Conservation (phyloP, 176 grass and related monocot species). For the Avena eriantha region DNA sequence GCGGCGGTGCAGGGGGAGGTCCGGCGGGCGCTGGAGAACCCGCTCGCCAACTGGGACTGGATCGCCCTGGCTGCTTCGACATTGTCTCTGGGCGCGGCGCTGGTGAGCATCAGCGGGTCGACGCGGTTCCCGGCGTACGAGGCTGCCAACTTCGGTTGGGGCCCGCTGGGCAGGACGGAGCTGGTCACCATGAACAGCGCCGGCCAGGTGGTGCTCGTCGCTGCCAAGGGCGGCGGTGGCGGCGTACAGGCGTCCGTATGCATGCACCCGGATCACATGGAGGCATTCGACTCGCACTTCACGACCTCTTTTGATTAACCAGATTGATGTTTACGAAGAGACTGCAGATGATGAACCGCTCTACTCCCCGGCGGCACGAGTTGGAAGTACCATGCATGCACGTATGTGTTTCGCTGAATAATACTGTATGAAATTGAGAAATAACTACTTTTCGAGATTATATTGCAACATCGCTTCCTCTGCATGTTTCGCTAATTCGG, state of each 20-base stretch:
- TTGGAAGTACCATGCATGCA: too few species aligned
- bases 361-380: too few species aligned
- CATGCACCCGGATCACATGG: neutral
- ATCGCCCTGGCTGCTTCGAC: neutral
- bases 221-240: neutral
- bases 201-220: slow-evolving; percentile 9
- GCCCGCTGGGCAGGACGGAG: neutral
- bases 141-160: neutral
- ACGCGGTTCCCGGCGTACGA: neutral
- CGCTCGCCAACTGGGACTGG: slow-evolving; percentile 38
- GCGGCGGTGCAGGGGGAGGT: slow-evolving; percentile 36
- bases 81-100: neutral
- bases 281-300: neutral
- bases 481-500: too few species aligned
- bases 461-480: too few species aligned
- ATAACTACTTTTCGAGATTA: too few species aligned
- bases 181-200: neutral
- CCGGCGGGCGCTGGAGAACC: neutral
- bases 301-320: neutral
- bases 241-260: neutral
- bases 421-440: too few species aligned
- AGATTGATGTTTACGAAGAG: neutral
- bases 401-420: too few species aligned
- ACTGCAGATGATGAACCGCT: too few species aligned
- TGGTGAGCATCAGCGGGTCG: slow-evolving; percentile 1